Conservation (phyloP, 192 early-diverging fungal genomes). For the Coemansia reversa region DNA sequence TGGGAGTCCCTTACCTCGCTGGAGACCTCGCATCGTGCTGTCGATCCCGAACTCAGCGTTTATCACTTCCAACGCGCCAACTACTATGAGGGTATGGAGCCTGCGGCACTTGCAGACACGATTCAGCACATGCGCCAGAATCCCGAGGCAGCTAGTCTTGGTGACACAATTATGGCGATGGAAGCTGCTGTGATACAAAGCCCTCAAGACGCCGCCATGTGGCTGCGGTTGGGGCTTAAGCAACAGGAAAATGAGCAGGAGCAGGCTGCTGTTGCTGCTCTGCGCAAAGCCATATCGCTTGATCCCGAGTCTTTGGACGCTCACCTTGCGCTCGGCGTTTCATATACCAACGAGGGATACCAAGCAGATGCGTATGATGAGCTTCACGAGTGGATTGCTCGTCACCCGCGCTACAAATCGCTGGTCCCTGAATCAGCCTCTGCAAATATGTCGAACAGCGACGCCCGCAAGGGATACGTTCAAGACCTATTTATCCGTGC, state of each 20-base stretch:
- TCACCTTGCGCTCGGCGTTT: slow-evolving; percentile 85
- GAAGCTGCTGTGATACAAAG: slow-evolving; percentile 85
- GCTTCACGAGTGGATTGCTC: slow-evolving; percentile 82
- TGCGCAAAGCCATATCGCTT: slow-evolving; percentile 72
- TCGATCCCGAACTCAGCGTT: slow-evolving; percentile 59
- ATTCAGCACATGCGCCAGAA: slow-evolving; percentile 58
- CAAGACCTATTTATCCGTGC: slow-evolving; percentile 78
- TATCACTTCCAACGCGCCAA: slow-evolving; percentile 70
- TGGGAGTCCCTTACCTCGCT: slow-evolving; percentile 60
- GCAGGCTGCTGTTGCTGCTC: slow-evolving; percentile 81
- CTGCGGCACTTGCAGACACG: slow-evolving; percentile 46
- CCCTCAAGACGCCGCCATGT: slow-evolving; percentile 74
- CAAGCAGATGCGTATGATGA: slow-evolving; percentile 85
- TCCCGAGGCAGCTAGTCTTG: slow-evolving; percentile 61
- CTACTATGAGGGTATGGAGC: slow-evolving; percentile 24
- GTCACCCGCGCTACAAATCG: slow-evolving; percentile 68
- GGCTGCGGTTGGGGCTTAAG: slow-evolving; percentile 81
- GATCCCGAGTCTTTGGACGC: slow-evolving; percentile 76
- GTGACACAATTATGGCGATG: slow-evolving; percentile 86
- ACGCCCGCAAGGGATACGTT: slow-evolving; percentile 67
- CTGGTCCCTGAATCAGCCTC: slow-evolving; percentile 44
- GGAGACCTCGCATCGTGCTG: slow-evolving; percentile 38
- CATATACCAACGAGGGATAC: slow-evolving; percentile 90
- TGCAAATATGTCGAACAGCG: slow-evolving; percentile 33
- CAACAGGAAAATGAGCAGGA: slow-evolving; percentile 99